Evolutionary conservation across 2,329 filamentous ascomycete genomes (phyloP).

Genomic region (Aspergillus spinulosporus): DNA sequence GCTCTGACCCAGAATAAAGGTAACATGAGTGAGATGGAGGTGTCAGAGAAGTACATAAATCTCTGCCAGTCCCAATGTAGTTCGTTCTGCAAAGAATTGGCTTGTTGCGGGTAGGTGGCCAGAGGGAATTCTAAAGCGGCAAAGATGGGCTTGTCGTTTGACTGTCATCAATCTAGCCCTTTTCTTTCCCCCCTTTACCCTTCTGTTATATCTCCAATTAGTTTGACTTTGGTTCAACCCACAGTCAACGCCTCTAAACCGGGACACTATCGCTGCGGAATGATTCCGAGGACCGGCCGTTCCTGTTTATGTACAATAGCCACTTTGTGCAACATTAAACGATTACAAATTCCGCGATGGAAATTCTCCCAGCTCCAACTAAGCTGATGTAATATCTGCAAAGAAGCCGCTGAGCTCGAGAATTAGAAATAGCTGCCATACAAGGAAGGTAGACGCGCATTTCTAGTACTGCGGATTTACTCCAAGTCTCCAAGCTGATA

Average conservation of each 20-base stretch:
- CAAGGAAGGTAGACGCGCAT: background rate
- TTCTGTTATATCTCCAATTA: background rate
- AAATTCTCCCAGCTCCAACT: background rate
- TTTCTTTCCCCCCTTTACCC: no score
- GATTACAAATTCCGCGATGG: background rate
- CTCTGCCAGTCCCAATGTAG: slow-evolving; percentile 57
- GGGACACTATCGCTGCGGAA: slow-evolving; percentile 1
- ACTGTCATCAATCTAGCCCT: background rate
- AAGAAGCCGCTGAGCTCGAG: background rate
- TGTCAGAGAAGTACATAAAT: slow-evolving; percentile 25
- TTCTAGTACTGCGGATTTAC: background rate
- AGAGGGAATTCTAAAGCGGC: background rate
- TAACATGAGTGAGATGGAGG: slow-evolving; percentile 9
- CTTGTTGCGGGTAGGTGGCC: slow-evolving; percentile 49
- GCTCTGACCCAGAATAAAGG: slow-evolving; percentile 1
- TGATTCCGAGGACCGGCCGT: slow-evolving; percentile 1
- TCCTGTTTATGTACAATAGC: background rate
- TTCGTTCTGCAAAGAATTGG: slow-evolving; percentile 52
- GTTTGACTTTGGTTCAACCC: background rate
- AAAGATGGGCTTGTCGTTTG: background rate
- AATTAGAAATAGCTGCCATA: background rate
- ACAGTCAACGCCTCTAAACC: background rate
- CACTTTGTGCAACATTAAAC: background rate
- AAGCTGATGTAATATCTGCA: background rate
- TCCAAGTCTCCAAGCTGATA: slow-evolving; percentile 7